Base-by-base conservation (phyloP, 2,329 filamentous ascomycete species). In the Stenocarpella maydis region DNA sequence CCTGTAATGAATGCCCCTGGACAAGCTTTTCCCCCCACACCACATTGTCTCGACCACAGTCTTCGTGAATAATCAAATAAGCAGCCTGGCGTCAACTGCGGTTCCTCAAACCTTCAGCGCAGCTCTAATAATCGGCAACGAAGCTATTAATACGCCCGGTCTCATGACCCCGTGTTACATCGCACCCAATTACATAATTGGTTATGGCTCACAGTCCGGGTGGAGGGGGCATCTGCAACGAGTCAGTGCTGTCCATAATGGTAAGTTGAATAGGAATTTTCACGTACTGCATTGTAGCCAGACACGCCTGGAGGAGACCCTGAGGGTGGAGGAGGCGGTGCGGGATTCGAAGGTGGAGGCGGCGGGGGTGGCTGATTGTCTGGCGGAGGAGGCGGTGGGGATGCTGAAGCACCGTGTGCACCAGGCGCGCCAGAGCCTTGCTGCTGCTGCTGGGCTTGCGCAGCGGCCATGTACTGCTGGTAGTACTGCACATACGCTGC, bases 401-500 rank as follows among this genome's bases (percentile, higher is more conserved):
- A 80, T 58, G 83, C 81, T 47, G 84, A 84, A 2, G 54, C 54
- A 41, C 54, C 45, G 7, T 49, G 47, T 85, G 81, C 75, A 52
- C 78, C 75, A 72, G 79, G 78, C 69, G 84, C 80, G 72, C 84
- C 77, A 67, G 84, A 82, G 37, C 78, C 80, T 75, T 82, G 79
- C 72, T 83, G 81, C 65, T 85, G 81, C 71, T 84, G 80, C 4
- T 61, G 83, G 55, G 84, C 83, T 74, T 88, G 86, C 17, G 83
- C 82, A 53, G 83, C 83, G 21, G 86, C 86, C 73, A 88, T 88
- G 74, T 92, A 92, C 75, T 93, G 90, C 76, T 93, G 90, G 74
- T 94, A 94, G 80, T 92, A 91, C 74, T 92, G 90, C 72, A 87
- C 83, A 74, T 91, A 91, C 52, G 91, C 92, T 74, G 91, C 88